These are phyloP conservation scores for Sistotremastrum niveocremeum DNA, from an alignment of 768 basidiomycete species.

Conservation along the genomic window DNA sequence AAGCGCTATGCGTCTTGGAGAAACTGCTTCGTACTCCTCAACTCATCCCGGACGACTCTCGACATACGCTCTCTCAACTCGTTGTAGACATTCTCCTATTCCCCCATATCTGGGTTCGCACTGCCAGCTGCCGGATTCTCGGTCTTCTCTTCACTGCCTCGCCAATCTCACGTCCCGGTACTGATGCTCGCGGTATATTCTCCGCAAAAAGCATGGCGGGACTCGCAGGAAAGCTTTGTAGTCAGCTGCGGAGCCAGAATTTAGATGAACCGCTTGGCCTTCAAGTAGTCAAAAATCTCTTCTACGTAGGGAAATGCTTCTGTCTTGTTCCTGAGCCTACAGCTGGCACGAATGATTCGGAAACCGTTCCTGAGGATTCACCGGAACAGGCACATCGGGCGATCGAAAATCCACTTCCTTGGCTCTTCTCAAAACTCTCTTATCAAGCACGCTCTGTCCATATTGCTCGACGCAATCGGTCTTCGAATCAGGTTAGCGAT, in stretches of 20 bases:
- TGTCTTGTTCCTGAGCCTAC: conserved; percentile 23
- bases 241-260: conserved; percentile 72
- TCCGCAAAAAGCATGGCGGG: conserved; percentile 47
- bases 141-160: conserved; percentile 52
- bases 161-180: conserved; percentile 26
- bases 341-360: conserved; percentile 4
- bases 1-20: conserved; percentile 50
- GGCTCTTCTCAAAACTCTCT: conserved; percentile 91
- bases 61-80: conserved; percentile 25
- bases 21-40: conserved; percentile 36
- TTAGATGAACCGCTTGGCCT: conserved; percentile 58
- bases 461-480: conserved; percentile 49
- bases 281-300: conserved; percentile 87
- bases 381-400: neutral
- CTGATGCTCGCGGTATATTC: conserved; percentile 17
- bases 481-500: conserved; percentile 29
- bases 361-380: too few species aligned
- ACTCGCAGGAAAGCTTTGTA: conserved; percentile 55
- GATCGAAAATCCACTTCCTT: conserved; percentile 49
- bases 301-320: conserved; percentile 85
- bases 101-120: conserved; percentile 92
- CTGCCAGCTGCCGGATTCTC: conserved; percentile 61
- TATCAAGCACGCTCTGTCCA: conserved; percentile 72
- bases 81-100: conserved; percentile 61
- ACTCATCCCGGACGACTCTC: conserved; percentile 37